A percentile compares a stretch with the other conserved stretches of the same genome.
Conservation (phyloP, 1,284 basidiomycete genomes). For the Malassezia sympodialis region DNA sequence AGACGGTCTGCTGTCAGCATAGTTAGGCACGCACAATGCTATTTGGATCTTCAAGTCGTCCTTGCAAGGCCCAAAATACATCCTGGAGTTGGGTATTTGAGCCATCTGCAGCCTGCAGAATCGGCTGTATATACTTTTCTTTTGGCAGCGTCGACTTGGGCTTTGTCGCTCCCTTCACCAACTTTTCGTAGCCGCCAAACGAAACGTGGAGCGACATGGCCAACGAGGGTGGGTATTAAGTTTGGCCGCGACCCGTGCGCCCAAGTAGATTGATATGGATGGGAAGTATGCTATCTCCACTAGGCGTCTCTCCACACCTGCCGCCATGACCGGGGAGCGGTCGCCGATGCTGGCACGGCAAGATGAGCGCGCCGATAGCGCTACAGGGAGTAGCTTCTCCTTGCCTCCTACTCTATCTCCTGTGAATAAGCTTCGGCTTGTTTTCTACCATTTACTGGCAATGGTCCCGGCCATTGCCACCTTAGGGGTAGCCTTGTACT, state of each 20-base stretch:
- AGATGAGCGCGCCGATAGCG: not conserved
- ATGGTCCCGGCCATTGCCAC: slow-evolving; percentile 2
- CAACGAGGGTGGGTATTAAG: not conserved
- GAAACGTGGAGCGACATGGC: slow-evolving; percentile 16
- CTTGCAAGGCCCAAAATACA: slow-evolving; percentile 73
- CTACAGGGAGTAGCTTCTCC: not conserved
- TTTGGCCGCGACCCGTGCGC: slow-evolving; percentile 1
- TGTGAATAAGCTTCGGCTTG: slow-evolving; percentile 2
- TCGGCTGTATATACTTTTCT: slow-evolving; percentile 54
- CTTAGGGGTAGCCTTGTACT: not conserved
- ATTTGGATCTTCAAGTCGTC: slow-evolving; percentile 78
- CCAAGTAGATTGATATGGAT: not conserved
- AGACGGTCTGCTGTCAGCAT: slow-evolving; percentile 62
- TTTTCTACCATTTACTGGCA: slow-evolving; percentile 2
- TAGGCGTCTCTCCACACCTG: not conserved
- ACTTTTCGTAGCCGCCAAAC: slow-evolving; percentile 38
- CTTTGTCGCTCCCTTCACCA: slow-evolving; percentile 46
- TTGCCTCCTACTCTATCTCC: slow-evolving; percentile 3
- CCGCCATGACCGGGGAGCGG: not conserved
- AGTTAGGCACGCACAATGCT: slow-evolving; percentile 54
- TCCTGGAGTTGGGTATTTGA: slow-evolving; percentile 61
- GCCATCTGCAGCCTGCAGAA: slow-evolving; percentile 87
- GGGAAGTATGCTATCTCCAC: slow-evolving; percentile 7
- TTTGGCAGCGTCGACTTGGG: slow-evolving; percentile 42
- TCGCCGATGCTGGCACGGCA: not conserved